Evolutionary conservation across 2,329 filamentous ascomycete species (phyloP).

Genomic region (Monosporascus sp.): DNA sequence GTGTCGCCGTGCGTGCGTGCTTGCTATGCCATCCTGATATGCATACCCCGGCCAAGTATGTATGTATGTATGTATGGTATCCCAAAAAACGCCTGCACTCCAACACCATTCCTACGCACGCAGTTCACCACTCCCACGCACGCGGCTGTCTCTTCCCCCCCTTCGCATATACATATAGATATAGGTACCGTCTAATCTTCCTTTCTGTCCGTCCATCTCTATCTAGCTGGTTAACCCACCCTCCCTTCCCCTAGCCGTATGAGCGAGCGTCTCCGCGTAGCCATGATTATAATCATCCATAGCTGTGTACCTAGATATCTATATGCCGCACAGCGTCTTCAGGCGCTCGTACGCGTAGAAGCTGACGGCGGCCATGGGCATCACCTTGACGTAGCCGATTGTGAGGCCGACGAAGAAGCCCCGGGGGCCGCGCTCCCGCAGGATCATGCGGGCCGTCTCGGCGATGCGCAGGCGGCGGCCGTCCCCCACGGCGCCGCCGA

Average conservation of each 20-base stretch:
- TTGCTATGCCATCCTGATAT: slow-evolving; percentile 2
- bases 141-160: neutral
- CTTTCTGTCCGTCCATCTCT: neutral
- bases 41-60: slow-evolving; percentile 6
- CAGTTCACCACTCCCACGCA: neutral
- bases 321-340: slow-evolving; percentile 63
- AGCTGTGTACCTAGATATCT: slow-evolving; percentile 14
- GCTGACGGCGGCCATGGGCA: slow-evolving; percentile 75
- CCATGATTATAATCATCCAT: too few relatives aligned
- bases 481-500: slow-evolving; percentile 89
- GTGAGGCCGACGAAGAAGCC: slow-evolving; percentile 92
- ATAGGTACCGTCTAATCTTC: neutral
- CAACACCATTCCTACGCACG: slow-evolving; percentile 1
- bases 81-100: slow-evolving; percentile 17
- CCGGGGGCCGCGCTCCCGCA: slow-evolving; percentile 64
- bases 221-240: neutral
- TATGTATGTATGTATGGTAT: slow-evolving; percentile 5
- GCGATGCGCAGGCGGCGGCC: slow-evolving; percentile 70
- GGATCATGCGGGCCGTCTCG: slow-evolving; percentile 74
- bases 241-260: too few relatives aligned
- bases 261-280: too few relatives aligned
- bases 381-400: slow-evolving; percentile 91
- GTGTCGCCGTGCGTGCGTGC: neutral
- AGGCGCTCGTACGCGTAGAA: slow-evolving; percentile 63
- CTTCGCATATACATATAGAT: too few relatives aligned